phyloP scores from a whole-genome alignment of 805 yeast species.

The Wickerhamomyces ciferrii region DNA sequence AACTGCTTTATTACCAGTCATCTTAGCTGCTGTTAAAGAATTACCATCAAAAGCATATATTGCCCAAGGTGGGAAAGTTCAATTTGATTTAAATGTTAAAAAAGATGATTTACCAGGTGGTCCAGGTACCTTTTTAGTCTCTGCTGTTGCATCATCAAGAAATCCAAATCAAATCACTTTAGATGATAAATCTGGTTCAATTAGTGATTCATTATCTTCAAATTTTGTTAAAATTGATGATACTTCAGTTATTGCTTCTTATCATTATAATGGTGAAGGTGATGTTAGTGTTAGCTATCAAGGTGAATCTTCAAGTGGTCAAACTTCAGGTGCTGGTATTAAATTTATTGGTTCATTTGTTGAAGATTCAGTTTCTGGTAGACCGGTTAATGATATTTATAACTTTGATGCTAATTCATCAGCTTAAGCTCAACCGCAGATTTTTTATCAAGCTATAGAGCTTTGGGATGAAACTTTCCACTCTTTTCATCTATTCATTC shows the following conservation, averaged over 20 bases:
- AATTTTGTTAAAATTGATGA: background rate
- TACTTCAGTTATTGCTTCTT: background rate
- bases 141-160: background rate
- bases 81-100: background rate
- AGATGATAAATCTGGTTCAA: background rate
- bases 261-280: background rate
- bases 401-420: background rate
- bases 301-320: background rate
- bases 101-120: background rate
- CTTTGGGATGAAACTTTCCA: no score
- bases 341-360: background rate
- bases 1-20: background rate
- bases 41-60: background rate
- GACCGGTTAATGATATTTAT: background rate
- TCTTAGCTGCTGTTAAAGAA: background rate
- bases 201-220: background rate
- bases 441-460: no score
- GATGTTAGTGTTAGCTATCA: background rate
- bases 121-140: background rate
- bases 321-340: background rate
- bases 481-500: no score
- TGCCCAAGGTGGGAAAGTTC: background rate
- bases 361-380: background rate
- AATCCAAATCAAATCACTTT: background rate
- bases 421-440: no score